phyloP scores from a whole-genome alignment of 768 basidiomycete species.

The Trametes sanguinea region DNA sequence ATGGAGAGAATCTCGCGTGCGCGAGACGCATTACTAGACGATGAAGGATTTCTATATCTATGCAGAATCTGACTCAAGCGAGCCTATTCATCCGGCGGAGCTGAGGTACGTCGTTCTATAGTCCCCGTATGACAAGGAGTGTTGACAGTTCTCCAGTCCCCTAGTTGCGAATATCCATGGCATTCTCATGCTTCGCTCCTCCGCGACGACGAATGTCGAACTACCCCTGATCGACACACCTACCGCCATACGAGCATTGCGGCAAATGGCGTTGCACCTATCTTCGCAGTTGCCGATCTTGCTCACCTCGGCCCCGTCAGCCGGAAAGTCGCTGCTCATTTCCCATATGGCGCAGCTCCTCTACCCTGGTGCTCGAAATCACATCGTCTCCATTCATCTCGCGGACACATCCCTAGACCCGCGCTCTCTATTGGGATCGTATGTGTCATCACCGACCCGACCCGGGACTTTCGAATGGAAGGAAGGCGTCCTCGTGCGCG shows the following conservation, averaged over 20 bases:
- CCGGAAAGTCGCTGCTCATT: constrained; percentile 84
- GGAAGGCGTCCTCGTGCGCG: constrained; percentile 88
- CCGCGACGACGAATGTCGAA: constrained; percentile 29
- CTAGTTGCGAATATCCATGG: constrained; percentile 65
- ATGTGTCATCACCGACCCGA: constrained; percentile 79
- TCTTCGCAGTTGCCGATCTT: constrained; percentile 77
- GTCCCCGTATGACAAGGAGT: background rate
- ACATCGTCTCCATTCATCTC: constrained; percentile 84
- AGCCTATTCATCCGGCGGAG: constrained; percentile 46
- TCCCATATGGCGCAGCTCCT: constrained; percentile 72
- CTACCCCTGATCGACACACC: constrained; percentile 60
- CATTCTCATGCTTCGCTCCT: constrained; percentile 59
- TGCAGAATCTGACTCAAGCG: constrained; percentile 37
- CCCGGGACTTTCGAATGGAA: constrained; percentile 96
- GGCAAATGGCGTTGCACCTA: constrained; percentile 60
- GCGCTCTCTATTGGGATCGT: constrained; percentile 89
- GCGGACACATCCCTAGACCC: constrained; percentile 96
- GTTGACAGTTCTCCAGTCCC: constrained; percentile 43
- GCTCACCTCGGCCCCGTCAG: constrained; percentile 81
- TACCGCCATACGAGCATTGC: constrained; percentile 59
- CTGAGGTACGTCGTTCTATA: constrained; percentile 49
- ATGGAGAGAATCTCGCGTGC: constrained; percentile 54
- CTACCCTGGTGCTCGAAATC: constrained; percentile 58
- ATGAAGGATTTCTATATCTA: constrained; percentile 49
- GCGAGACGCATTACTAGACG: constrained; percentile 45